Evolutionary conservation across 768 basidiomycete species (phyloP).

Genomic region (Clavaria fumosa): DNA sequence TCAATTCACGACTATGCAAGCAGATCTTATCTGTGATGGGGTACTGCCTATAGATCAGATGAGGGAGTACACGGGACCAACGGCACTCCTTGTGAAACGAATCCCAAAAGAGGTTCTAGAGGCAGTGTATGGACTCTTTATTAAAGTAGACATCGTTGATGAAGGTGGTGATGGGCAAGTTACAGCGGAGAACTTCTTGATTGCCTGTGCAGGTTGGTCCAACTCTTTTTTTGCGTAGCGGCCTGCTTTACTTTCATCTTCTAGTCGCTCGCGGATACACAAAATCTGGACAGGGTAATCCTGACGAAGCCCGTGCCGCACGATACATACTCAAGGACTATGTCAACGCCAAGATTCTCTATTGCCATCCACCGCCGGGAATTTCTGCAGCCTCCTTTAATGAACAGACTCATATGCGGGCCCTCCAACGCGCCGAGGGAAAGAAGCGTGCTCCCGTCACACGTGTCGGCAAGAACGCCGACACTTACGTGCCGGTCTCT

Average conservation of each 20-base stretch:
- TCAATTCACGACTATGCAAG: slow-evolving; percentile 94
- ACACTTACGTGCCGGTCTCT: slow-evolving; percentile 57
- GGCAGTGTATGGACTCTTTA: slow-evolving; percentile 72
- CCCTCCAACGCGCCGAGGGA: slow-evolving; percentile 41
- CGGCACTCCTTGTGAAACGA: slow-evolving; percentile 58
- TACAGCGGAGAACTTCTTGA: slow-evolving; percentile 66
- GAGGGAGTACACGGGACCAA: slow-evolving; percentile 81
- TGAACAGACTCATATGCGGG: slow-evolving; percentile 42
- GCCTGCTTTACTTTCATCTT: slow-evolving; percentile 7
- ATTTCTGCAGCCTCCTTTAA: slow-evolving; percentile 60
- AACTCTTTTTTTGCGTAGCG: background rate
- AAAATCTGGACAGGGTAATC: slow-evolving; percentile 89
- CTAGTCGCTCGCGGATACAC: slow-evolving; percentile 87
- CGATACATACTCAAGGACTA: slow-evolving; percentile 93
- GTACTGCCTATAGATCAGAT: slow-evolving; percentile 96
- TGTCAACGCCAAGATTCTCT: slow-evolving; percentile 85
- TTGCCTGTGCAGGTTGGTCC: slow-evolving; percentile 82
- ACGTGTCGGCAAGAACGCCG: slow-evolving; percentile 68
- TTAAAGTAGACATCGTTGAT: slow-evolving; percentile 46
- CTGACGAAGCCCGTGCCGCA: slow-evolving; percentile 89
- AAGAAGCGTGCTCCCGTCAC: slow-evolving; percentile 85
- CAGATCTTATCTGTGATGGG: slow-evolving; percentile 91
- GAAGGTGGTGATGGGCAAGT: slow-evolving; percentile 74
- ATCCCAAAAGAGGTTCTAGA: slow-evolving; percentile 79
- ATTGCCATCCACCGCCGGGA: slow-evolving; percentile 78